Base-by-base conservation (phyloP, 169 alveolate species). In the Cryptosporidium xiaoi region DNA sequence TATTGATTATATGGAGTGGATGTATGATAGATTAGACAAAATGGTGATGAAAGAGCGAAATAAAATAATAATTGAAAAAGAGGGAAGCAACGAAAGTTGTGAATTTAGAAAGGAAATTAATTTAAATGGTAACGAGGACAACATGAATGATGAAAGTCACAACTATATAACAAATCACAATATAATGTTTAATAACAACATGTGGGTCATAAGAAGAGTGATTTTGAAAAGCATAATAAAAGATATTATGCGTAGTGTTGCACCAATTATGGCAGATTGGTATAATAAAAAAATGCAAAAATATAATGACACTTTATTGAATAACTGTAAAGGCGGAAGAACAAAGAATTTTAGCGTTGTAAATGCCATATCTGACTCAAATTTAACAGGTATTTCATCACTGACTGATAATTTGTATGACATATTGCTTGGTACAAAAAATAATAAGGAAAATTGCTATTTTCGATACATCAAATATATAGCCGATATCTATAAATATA, bases 1-100 rank as follows among this genome's bases (percentile, higher is more conserved):
- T 10, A 77, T 62, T 4, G 71, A 60, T 24, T 77, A 77, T 53
- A 68, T 77, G 20, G 87, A 77, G 20, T 77, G 87, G 87, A 77
- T 77, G 64, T 27, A 60, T 48, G 8, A 31, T 15, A 77, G 87
- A 77, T 13, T 77, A 27, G 77, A 77, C 7, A n/a, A 20, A 29
- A 55, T 77, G 64, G 36, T 53, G 10, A 56, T 31, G 6, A 51
- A 29, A 55, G 27, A 53, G 56, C 83, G 60, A 33, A 8, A 15
- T 24, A 31, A 40, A 3, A 40, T 40, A 1, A 40, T 40, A 8
- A 8, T 40, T 40, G 10, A 40, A 40, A 0, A 8, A 3, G 48
- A 40, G 10, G 48, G 48, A 8, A 8, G 4, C 10, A 8, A 40
- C 1, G 10, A 40, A 40, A 40, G 48, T 40, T 3, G 10, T 40